These are phyloP conservation scores for Leccinum truebloodii DNA, from an alignment of 768 basidiomycete genomes.

Conservation along the genomic window DNA sequence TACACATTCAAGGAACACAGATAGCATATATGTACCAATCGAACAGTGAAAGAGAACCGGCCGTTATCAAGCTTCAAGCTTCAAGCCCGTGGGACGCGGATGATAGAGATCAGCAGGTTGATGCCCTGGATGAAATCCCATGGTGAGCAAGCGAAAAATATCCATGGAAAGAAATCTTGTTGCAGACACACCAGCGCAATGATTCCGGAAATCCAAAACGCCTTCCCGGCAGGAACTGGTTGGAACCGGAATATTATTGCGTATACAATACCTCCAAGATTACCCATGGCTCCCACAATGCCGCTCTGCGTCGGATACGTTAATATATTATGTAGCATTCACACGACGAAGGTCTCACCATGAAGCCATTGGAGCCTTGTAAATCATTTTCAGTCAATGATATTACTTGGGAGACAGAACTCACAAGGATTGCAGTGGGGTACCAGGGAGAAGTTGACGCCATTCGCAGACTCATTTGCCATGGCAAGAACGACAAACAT, in stretches of 20 bases:
- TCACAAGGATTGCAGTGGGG: constrained; percentile 49
- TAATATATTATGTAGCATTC: neutral
- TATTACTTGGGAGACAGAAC: constrained; percentile 6
- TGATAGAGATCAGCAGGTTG: constrained; percentile 7
- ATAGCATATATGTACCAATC: neutral
- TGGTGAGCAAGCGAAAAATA: neutral
- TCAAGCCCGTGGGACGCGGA: constrained; percentile 13
- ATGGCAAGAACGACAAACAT: constrained; percentile 41
- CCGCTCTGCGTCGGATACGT: constrained; percentile 26
- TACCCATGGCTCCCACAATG: constrained; percentile 41
- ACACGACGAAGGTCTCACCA: constrained; percentile 22
- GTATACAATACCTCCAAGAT: constrained; percentile 49
- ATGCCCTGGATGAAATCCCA: constrained; percentile 1
- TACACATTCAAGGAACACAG: neutral
- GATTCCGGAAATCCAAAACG: constrained; percentile 49
- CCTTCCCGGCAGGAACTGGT: constrained; percentile 38
- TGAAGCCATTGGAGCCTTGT: constrained; percentile 35
- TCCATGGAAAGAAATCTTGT: neutral
- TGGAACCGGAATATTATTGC: constrained; percentile 52
- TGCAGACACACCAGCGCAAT: constrained; percentile 35
- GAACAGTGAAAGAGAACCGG: neutral
- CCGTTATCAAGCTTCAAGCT: neutral
- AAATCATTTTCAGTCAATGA: neutral
- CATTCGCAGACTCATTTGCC: constrained; percentile 46
- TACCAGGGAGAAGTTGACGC: constrained; percentile 51